Evolutionary conservation across 371 early-diverging fungal genomes (phyloP).

Genomic region (Syncephalastrum contaminatum): DNA sequence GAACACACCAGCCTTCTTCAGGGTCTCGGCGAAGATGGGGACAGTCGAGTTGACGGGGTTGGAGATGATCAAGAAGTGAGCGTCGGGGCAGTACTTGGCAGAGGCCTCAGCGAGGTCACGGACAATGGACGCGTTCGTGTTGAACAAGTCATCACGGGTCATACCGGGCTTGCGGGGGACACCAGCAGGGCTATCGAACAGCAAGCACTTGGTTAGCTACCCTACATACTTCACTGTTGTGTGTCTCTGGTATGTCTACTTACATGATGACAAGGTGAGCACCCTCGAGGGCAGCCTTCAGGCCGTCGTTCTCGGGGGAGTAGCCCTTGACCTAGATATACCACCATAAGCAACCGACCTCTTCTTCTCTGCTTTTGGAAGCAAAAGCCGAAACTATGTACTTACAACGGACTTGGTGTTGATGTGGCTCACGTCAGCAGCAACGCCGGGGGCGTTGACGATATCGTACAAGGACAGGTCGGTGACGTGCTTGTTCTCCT

Average conservation of each 20-base stretch:
- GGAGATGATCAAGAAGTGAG: constrained; percentile 95
- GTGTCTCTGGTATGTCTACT: neutral
- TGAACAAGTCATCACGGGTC: constrained; percentile 99
- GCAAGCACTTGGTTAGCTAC: neutral
- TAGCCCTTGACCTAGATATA: constrained; percentile 77
- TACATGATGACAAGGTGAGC: constrained; percentile 72
- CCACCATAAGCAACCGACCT: constrained; percentile 4
- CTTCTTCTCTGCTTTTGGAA: neutral
- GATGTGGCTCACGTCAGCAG: constrained; percentile 97
- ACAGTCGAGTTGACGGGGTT: constrained; percentile 99
- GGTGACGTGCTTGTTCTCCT: constrained; percentile 79
- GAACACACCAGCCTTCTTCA: constrained; percentile 92
- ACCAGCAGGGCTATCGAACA: constrained; percentile 94
- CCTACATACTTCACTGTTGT: no score
- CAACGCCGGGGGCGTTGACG: constrained; percentile 96
- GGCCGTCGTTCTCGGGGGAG: constrained; percentile 80
- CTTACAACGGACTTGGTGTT: constrained; percentile 84
- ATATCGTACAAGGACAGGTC: constrained; percentile 95
- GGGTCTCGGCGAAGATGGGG: constrained; percentile 96
- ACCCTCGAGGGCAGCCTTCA: constrained; percentile 85
- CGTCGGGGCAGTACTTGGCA: constrained; percentile 89
- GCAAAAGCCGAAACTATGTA: neutral
- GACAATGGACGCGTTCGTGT: constrained; percentile 96
- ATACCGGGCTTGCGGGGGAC: constrained; percentile 99
- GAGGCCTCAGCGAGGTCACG: constrained; percentile 75